Percentiles rank a stretch among this genome's conserved stretches.
Conservation (phyloP, 805 yeast genomes). For the Teunomyces gatunensis region DNA sequence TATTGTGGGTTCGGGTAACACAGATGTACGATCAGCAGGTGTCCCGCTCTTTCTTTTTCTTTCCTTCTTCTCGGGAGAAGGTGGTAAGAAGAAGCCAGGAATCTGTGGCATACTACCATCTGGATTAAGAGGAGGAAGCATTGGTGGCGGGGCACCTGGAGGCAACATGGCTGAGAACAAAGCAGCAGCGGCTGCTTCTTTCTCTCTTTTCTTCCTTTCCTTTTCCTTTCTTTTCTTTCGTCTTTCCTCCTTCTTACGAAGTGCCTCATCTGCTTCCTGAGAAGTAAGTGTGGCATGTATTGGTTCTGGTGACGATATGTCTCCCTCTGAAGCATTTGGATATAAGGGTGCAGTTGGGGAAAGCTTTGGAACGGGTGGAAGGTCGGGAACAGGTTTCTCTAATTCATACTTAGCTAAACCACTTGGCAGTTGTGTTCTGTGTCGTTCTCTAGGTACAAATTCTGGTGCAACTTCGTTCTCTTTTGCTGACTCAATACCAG, state of each 20-base stretch:
- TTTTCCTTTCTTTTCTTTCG: conserved; percentile 16
- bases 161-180: conserved; percentile 6
- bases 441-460: not conserved
- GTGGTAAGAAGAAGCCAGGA: conserved; percentile 11
- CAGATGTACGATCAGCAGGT: not conserved
- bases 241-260: conserved; percentile 16
- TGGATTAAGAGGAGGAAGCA: conserved; percentile 9
- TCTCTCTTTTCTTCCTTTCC: conserved; percentile 8
- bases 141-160: conserved; percentile 6
- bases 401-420: not conserved
- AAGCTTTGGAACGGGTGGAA: not conserved
- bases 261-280: conserved; percentile 12
- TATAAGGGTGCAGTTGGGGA: not conserved
- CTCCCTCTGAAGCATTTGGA: not conserved
- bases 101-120: conserved; percentile 7
- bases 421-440: not conserved
- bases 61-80: conserved; percentile 12
- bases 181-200: conserved; percentile 9
- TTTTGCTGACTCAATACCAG: not conserved
- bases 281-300: not conserved
- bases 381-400: not conserved
- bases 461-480: not conserved
- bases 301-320: not conserved
- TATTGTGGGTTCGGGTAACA: not conserved
- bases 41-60: not conserved